Evolutionary conservation across 2,329 filamentous ascomycete species (phyloP).

Genomic region (Chrysoporthe cubensis): DNA sequence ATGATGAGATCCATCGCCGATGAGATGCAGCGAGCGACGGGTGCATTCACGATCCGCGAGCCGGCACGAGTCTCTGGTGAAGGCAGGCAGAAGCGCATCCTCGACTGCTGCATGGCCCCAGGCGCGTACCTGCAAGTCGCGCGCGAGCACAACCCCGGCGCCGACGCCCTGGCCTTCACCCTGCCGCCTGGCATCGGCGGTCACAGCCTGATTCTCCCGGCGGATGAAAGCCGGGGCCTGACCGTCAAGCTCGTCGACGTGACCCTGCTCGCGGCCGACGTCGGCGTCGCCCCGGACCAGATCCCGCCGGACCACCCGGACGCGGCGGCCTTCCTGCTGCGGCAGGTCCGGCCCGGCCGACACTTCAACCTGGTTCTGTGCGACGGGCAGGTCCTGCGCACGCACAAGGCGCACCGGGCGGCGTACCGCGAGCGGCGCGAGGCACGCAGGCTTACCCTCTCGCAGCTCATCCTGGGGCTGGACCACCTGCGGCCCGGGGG

Average conservation of each 20-base stretch:
- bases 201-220: constrained; percentile 38
- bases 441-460: constrained; percentile 39
- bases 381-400: constrained; percentile 51
- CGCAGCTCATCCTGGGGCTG: constrained; percentile 51
- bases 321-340: constrained; percentile 32
- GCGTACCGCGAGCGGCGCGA: constrained; percentile 42
- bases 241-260: constrained; percentile 46
- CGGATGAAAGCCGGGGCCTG: constrained; percentile 20
- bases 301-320: constrained; percentile 42
- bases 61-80: background rate
- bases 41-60: constrained; percentile 8
- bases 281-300: constrained; percentile 38
- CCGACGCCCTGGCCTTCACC: constrained; percentile 41
- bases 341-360: constrained; percentile 5
- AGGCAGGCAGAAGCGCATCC: background rate
- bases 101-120: constrained; percentile 19
- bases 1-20: constrained; percentile 12
- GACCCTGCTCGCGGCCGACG: constrained; percentile 55
- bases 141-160: background rate
- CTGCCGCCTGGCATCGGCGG: constrained; percentile 47
- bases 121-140: constrained; percentile 8
- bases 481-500: constrained; percentile 50
- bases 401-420: constrained; percentile 35
- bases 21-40: constrained; percentile 4
- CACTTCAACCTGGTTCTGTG: constrained; percentile 51